Evolutionary conservation across 441 rosid species (phyloP), one percentile per base, ranked within the genome.

Genomic region (Euphorbia celastroides): DNA sequence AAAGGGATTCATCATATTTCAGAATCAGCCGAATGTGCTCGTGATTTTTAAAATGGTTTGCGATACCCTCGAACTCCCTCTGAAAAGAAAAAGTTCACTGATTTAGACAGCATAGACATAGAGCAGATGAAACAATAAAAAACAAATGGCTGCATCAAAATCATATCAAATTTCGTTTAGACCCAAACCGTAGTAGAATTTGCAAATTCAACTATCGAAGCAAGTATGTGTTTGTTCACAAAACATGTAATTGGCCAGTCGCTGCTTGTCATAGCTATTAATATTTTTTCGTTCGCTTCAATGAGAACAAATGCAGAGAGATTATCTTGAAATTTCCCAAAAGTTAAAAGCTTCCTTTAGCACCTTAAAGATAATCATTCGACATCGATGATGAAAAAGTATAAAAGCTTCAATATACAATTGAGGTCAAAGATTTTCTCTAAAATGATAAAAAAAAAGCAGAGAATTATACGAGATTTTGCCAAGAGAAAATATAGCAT

Each of bases 31-130:
- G 85, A 65, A 82, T 81, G 62, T 89, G 84, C 64, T 86, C 86
- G 74, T 88, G 89, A 64, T 71, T 81, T 75, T 71, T 74, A 75
- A 91, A 89, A 38, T 89, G 89, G 72, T 79, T 75, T 22, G 88
- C 96, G 9, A 93, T 93, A 55, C 84, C 95, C 78, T 91, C 93
- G 63, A 93, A 93, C 71, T 93, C 99, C 75, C 88, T 85, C 97
- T 93, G 54, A 70, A 74, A 70, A 72, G 69, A 16, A 52, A 26
- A 34, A 13, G 26, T 64, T 26, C 51, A 42, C 30, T 20, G 30
- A 66, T 42, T 17, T 34, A 55, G 42, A 44, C 38, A 23, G 48
- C n/a, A n/a, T n/a, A n/a, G n/a, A n/a, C 3, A 59, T 14, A 44
- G 44, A 74, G 36, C n/a, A 67, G 50, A 60, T 38, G 38, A 56